Evolutionary conservation across 306 rosid species (phyloP), one percentile per base, ranked within the genome.

Genomic region (Styphnolobium japonicum): DNA sequence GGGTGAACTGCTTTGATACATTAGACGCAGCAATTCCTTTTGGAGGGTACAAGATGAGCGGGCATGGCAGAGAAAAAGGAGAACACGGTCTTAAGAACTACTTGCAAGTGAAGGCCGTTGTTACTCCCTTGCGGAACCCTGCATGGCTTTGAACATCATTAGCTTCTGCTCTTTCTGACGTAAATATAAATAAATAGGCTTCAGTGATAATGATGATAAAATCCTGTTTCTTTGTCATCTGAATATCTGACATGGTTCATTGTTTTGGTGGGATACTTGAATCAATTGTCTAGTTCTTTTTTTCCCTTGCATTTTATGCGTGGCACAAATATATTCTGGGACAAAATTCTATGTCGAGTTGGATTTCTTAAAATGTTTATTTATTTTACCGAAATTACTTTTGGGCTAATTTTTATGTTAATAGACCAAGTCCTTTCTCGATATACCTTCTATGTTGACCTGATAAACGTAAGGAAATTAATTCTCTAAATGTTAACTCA

Each of bases 71-170:
- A 81, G 97, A 93, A 49, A 93, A 91, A 85, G 96, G 97, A 29
- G 84, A 85, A 22, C 88, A 93, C 76, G 71, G 94, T 65, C 94
- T 91, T 43, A 37, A 52, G 2, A 88, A 88, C 71, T 93, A 93
- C 90, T 82, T 93, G 90, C 97, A 93, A 91, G 91, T 93, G 37
- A 93, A 93, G 85, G 94, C 94, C 40, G 96, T 93, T 48, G 90
- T 93, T 67, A 88, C 94, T 37, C 79, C 90, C 58, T 69, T 93
- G 85, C 57, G 76, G 21, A 90, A 89, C 64, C 91, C 96, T 0
- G 89, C 96, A 23, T 93, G 97, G 97, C 92, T 93, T 65, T 93
- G 81, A 80, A 55, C 71, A 57, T 34, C 11, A 10, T 0, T 19
- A 22, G 29, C 73, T 43, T 43, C 8, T n/a, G 7, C 15, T 43